A percentile compares a stretch with the other conserved stretches of the same genome.
Evolutionary conservation across 2,329 filamentous ascomycete genomes (phyloP).

Genomic region (Stachybotrys chlorohalonatus): DNA sequence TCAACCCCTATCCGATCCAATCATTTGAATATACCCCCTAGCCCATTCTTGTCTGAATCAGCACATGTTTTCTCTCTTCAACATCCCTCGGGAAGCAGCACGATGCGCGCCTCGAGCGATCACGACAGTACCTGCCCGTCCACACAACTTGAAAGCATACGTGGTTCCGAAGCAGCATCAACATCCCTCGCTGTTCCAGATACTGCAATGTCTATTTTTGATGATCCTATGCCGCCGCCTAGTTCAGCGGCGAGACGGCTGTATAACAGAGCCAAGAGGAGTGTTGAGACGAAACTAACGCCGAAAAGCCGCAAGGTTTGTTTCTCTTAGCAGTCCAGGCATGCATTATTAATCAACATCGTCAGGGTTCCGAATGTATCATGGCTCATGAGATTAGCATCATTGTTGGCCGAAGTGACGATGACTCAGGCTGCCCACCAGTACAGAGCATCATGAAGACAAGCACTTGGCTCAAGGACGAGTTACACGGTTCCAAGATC

Average conservation of each 20-base stretch:
- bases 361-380: neutral
- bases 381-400: neutral
- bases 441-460: conserved; percentile 11
- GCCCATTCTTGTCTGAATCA: conserved; percentile 37
- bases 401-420: neutral
- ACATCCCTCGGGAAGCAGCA: conserved; percentile 10
- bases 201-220: neutral
- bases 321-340: neutral
- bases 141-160: conserved; percentile 1
- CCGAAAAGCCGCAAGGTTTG: conserved; percentile 5
- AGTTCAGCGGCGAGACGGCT: conserved; percentile 1
- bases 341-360: neutral
- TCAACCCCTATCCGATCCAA: conserved; percentile 7
- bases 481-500: conserved; percentile 14
- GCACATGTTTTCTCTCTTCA: conserved; percentile 40
- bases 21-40: conserved; percentile 15
- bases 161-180: neutral
- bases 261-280: conserved; percentile 12
- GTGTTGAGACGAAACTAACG: conserved; percentile 13
- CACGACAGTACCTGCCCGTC: conserved; percentile 3
- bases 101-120: conserved; percentile 3
- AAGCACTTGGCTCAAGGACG: conserved; percentile 21
- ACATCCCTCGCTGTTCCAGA: neutral
- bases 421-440: conserved; percentile 1
- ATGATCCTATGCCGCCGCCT: conserved; percentile 1